These are phyloP conservation scores for Stemphylium lycopersici DNA, from an alignment of 2,329 filamentous ascomycete species.

Conservation along the genomic window DNA sequence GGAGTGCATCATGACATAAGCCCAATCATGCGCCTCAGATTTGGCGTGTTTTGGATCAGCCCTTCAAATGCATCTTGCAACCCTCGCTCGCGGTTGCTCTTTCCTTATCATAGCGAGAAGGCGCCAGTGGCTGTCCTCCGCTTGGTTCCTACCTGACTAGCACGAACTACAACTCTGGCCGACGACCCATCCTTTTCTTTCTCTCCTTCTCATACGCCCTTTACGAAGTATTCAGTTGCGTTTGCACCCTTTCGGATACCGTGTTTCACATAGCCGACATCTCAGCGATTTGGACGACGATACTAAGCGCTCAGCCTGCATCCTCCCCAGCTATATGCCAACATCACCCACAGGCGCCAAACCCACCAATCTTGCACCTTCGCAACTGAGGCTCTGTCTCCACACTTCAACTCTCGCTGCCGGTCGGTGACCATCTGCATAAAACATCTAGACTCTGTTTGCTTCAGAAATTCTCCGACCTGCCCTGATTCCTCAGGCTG, in stretches of 20 bases:
- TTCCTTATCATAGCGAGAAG: slow-evolving; percentile 22
- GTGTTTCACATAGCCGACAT: slow-evolving; percentile 39
- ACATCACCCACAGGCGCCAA: slow-evolving; percentile 39
- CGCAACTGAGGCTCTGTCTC: slow-evolving; percentile 21
- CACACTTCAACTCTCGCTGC: slow-evolving; percentile 13
- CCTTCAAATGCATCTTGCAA: slow-evolving; percentile 26
- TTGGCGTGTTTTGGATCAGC: slow-evolving; percentile 38
- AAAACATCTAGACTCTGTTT: slow-evolving; percentile 26
- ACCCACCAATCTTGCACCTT: slow-evolving; percentile 38
- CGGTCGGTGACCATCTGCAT: slow-evolving; percentile 27
- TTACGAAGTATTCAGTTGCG: slow-evolving; percentile 30
- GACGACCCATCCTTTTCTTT: slow-evolving; percentile 19
- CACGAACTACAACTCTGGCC: slow-evolving; percentile 18
- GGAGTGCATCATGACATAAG: slow-evolving; percentile 30
- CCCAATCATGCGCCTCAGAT: slow-evolving; percentile 27
- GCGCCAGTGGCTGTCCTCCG: slow-evolving; percentile 33
- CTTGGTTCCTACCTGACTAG: slow-evolving; percentile 27
- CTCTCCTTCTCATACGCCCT: slow-evolving; percentile 22
- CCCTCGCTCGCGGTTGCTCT: slow-evolving; percentile 24
- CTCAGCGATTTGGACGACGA: slow-evolving; percentile 33
- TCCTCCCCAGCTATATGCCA: slow-evolving; percentile 28
- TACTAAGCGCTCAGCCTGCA: slow-evolving; percentile 44
- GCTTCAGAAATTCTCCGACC: slow-evolving; percentile 24
- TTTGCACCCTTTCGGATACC: slow-evolving; percentile 31
- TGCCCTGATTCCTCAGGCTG: slow-evolving; percentile 22